Evolutionary conservation across 1,284 basidiomycete genomes (phyloP).

Genomic region (Exobasidium rhododendri): DNA sequence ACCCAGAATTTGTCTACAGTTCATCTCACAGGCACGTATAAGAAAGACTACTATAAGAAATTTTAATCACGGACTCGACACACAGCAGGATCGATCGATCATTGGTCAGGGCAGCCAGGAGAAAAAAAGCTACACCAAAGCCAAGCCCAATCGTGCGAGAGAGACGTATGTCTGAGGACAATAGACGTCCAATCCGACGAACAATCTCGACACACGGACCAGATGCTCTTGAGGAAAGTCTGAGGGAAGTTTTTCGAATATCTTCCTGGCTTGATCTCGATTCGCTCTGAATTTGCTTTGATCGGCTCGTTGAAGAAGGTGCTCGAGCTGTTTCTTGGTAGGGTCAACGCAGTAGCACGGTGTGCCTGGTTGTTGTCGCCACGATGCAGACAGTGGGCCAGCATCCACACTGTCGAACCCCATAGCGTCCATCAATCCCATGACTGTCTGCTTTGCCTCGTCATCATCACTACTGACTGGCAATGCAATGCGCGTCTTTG

Average conservation of each 20-base stretch:
- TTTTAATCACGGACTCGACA: too few species aligned
- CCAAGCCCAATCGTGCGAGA: not conserved
- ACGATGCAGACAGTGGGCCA: slow-evolving; percentile 2
- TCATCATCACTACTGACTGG: not conserved
- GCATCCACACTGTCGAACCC: not conserved
- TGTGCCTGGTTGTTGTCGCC: slow-evolving; percentile 7
- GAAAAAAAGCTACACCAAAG: not conserved
- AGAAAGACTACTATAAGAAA: too few species aligned
- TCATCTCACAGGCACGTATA: too few species aligned
- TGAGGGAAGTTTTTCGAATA: not conserved
- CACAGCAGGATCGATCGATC: too few species aligned
- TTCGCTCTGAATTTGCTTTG: not conserved
- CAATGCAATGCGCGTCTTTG: not conserved
- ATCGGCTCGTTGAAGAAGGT: not conserved
- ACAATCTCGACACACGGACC: not conserved
- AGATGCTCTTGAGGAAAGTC: not conserved
- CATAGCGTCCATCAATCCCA: not conserved
- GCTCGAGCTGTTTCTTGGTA: not conserved
- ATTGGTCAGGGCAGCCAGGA: too few species aligned
- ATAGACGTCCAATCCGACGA: not conserved
- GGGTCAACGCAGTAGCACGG: slow-evolving; percentile 5
- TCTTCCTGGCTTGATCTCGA: not conserved
- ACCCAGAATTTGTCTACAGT: too few species aligned
- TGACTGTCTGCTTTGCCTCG: not conserved
- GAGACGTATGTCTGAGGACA: not conserved